Evolutionary conservation across 169 alveolate genomes (phyloP).

Genomic region (Cryptosporidium felis): DNA sequence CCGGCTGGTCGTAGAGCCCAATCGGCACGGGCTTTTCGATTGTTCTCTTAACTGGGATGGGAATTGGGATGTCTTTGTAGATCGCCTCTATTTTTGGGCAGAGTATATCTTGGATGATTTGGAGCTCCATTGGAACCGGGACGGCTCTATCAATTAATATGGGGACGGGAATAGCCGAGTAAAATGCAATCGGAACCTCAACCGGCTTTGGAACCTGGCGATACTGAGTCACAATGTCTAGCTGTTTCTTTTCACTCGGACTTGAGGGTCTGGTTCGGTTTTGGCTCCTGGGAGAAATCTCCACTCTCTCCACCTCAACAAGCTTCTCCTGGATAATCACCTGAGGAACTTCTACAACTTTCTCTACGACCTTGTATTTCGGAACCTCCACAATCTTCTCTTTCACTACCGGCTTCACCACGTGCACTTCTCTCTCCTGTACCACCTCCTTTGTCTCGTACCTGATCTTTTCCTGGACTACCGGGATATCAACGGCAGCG

Average conservation of each 20-base stretch:
- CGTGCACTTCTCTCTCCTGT: constrained; percentile 86
- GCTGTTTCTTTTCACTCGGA: constrained; percentile 41
- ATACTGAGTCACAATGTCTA: constrained; percentile 82
- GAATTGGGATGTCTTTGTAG: constrained; percentile 90
- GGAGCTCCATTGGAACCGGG: constrained; percentile 91
- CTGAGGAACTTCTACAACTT: constrained; percentile 89
- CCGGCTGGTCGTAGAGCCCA: constrained; percentile 71
- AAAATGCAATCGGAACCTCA: constrained; percentile 91
- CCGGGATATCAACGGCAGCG: constrained; percentile 71
- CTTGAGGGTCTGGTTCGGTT: constrained; percentile 9
- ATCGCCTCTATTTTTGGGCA: constrained; percentile 89
- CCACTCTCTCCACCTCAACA: constrained; percentile 82
- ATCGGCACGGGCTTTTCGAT: constrained; percentile 90
- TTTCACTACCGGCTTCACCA: constrained; percentile 86
- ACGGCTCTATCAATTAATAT: constrained; percentile 88
- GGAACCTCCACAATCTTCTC: constrained; percentile 91
- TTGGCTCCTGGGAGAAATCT: constrained; percentile 13
- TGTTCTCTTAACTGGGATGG: constrained; percentile 89
- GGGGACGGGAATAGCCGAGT: constrained; percentile 89
- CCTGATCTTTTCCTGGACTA: constrained; percentile 88
- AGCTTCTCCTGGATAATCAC: constrained; percentile 87
- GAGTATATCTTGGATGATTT: constrained; percentile 87
- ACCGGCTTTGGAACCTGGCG: constrained; percentile 93
- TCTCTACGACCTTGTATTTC: constrained; percentile 87
- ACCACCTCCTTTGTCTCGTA: constrained; percentile 86